These are phyloP conservation scores for Aspergillus ibericus DNA, from an alignment of 2,329 filamentous ascomycete species.

Conservation along the genomic window DNA sequence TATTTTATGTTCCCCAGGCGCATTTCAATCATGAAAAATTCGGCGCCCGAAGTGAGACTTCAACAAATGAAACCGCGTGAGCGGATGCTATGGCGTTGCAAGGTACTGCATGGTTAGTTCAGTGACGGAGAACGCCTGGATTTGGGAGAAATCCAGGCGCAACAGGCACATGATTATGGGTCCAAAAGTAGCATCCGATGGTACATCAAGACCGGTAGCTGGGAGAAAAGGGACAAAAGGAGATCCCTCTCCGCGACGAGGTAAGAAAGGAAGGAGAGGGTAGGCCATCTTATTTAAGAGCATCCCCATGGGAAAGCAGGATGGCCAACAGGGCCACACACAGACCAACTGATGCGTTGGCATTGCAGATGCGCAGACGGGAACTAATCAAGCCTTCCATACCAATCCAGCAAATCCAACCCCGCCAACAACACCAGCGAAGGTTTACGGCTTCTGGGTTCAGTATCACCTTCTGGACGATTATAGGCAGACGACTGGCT, in stretches of 20 bases:
- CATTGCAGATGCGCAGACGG: constrained; percentile 30
- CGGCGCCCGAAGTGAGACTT: background rate
- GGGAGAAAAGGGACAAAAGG: background rate
- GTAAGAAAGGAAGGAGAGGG: too few species aligned
- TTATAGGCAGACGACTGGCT: constrained; percentile 11
- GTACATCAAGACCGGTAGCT: background rate
- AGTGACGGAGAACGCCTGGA: background rate
- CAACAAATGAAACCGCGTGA: background rate
- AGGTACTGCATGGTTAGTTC: background rate
- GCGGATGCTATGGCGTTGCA: background rate
- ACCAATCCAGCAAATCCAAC: constrained; percentile 19
- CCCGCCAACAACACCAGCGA: constrained; percentile 14
- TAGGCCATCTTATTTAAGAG: constrained; percentile 17
- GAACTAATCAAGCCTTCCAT: constrained; percentile 24
- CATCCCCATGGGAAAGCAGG: constrained; percentile 9
- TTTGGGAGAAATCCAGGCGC: background rate
- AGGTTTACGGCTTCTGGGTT: constrained; percentile 7
- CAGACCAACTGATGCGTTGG: constrained; percentile 33
- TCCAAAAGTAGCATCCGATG: background rate
- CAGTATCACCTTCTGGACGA: constrained; percentile 4
- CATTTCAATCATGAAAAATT: background rate
- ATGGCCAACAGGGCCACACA: constrained; percentile 19
- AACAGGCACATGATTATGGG: background rate
- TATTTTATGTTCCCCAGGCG: background rate
- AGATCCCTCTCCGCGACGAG: background rate